Evolutionary conservation across 495 filamentous ascomycete species (phyloP).

Genomic region (Usnea hakonensis): DNA sequence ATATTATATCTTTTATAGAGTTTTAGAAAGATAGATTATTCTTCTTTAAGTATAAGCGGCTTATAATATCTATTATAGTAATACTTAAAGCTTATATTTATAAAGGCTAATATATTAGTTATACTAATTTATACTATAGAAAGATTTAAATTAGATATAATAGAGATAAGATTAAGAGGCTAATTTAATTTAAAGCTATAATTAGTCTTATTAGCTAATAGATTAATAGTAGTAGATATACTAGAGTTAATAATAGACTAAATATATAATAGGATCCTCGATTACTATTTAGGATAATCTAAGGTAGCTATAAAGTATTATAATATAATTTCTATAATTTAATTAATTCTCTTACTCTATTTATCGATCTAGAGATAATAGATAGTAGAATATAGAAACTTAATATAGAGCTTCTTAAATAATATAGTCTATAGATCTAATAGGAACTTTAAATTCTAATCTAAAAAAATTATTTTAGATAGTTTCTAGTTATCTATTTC

Average conservation of each 20-base stretch:
- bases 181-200: conserved; percentile 1
- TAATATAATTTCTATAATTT: conserved; percentile 1
- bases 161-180: not conserved
- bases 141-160: not conserved
- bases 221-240: not conserved
- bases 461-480: not conserved
- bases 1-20: conserved; percentile 3
- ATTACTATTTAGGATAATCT: not conserved
- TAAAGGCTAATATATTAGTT: not conserved
- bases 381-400: conserved; percentile 2
- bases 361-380: conserved; percentile 2
- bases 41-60: not conserved
- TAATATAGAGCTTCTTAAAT: conserved; percentile 16
- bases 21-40: not conserved
- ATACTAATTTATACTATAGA: not conserved
- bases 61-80: conserved; percentile 1
- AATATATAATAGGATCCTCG: not conserved
- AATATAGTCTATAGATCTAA: conserved; percentile 3
- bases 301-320: not conserved
- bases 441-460: not conserved
- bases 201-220: not conserved
- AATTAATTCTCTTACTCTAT: conserved; percentile 11
- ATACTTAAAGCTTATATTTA: not conserved
- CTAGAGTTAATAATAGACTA: conserved; percentile 3
- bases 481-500: not conserved